Conservation (phyloP, 139 green algal genomes). For the Micromonas commoda region DNA sequence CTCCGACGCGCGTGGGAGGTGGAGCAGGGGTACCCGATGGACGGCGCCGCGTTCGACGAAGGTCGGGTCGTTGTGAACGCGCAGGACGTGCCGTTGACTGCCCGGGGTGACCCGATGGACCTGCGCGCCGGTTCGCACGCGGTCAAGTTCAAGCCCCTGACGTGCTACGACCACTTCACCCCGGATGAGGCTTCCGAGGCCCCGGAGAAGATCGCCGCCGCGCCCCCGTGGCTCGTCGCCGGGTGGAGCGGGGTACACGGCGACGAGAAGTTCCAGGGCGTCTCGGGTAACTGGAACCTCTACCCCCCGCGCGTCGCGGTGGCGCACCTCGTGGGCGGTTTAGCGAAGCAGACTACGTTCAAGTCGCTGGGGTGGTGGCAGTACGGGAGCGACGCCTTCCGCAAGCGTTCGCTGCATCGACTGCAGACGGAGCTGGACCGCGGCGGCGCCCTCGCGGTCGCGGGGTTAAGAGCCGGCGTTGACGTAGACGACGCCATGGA, state of each 20-base stretch:
- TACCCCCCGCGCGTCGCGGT: background rate
- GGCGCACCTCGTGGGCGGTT: conserved; percentile 15
- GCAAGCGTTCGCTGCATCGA: background rate
- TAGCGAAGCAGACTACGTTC: background rate
- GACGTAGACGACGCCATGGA: background rate
- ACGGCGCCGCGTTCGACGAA: background rate
- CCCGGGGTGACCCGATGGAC: no score
- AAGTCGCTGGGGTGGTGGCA: conserved; percentile 25
- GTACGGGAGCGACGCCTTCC: conserved; percentile 10
- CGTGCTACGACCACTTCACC: background rate
- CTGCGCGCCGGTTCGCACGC: background rate
- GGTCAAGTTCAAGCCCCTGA: background rate
- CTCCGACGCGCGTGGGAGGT: background rate
- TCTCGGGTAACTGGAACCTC: background rate
- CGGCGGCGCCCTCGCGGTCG: background rate
- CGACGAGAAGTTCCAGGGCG: background rate
- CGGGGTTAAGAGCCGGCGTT: background rate
- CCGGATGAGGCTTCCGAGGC: background rate
- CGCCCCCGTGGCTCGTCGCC: conserved; percentile 8
- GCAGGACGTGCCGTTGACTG: no score
- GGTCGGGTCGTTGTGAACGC: no score
- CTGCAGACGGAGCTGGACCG: background rate
- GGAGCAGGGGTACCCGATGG: background rate
- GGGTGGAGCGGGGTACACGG: conserved; percentile 10
- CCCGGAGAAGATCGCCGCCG: background rate